Conservation (phyloP, 352 stramenopile genomes). For the Phytophthora parvispora region DNA sequence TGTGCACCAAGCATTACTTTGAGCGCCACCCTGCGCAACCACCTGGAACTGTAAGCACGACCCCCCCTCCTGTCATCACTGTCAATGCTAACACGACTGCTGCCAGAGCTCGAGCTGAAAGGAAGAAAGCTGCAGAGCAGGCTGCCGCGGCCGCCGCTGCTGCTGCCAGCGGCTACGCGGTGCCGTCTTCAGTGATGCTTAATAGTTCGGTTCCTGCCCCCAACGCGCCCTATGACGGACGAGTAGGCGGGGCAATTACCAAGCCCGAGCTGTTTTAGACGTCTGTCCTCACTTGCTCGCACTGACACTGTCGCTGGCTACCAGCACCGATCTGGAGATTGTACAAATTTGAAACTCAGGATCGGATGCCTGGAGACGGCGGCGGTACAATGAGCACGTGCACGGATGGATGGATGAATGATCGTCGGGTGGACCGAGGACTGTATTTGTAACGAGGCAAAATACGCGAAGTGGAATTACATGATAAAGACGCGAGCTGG, state of each 20-base stretch:
- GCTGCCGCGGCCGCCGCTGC: slow-evolving; percentile 18
- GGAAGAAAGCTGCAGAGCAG: slow-evolving; percentile 38
- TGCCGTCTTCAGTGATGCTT: slow-evolving; percentile 33
- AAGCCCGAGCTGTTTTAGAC: slow-evolving; percentile 44
- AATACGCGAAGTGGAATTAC: slow-evolving; percentile 49
- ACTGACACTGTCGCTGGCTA: slow-evolving; percentile 6
- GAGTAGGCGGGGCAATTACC: slow-evolving; percentile 22
- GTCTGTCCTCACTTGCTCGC: slow-evolving; percentile 10
- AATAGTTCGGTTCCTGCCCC: slow-evolving; percentile 18
- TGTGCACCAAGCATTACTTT: slow-evolving; percentile 91
- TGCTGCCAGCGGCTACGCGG: slow-evolving; percentile 29
- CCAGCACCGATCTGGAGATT: slow-evolving; percentile 17
- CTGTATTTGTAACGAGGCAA: slow-evolving; percentile 52
- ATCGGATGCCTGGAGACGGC: slow-evolving; percentile 3
- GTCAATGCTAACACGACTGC: slow-evolving; percentile 45
- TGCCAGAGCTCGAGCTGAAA: slow-evolving; percentile 43
- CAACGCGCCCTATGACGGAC: slow-evolving; percentile 27
- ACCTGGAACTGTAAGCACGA: slow-evolving; percentile 43
- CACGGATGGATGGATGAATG: slow-evolving; percentile 10
- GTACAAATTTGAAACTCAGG: slow-evolving; percentile 32
- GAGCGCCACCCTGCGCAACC: slow-evolving; percentile 72
- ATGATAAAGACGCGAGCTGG: slow-evolving; percentile 42
- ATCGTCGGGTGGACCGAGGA: slow-evolving; percentile 32
- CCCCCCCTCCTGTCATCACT: slow-evolving; percentile 45
- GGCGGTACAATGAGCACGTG: slow-evolving; percentile 4